Base-by-base conservation (phyloP, 2,329 filamentous ascomycete genomes). In the Botrytis deweyae region DNA sequence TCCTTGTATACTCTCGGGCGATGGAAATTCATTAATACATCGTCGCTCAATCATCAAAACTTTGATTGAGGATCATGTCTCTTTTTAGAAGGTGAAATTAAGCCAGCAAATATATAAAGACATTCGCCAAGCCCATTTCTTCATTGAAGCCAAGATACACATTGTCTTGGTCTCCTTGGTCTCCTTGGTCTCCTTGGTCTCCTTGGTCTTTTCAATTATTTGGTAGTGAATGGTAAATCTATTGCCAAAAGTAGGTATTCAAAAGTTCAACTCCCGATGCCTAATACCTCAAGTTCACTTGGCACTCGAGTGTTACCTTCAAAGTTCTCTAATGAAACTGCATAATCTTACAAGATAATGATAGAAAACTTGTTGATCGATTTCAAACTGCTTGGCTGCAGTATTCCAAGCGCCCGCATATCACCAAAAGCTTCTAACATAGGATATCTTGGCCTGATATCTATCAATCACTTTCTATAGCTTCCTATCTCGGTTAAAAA, bases 131-230 rank as follows among this genome's bases (percentile, higher is more conserved):
- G 67, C 20, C n/a, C 67, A 40, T 20, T 10, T 70, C n/a, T 61
- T n/a, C 33, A 16, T 42, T 38, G 18, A 58, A 25, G 44, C 52
- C 67, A 70, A 70, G 67, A 29, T 36, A 36, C 20, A 70, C 3
- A 61, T 44, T 70, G n/a, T 61, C 67, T 61, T 70, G 67, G 67
- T 18, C 44, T 69, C 29, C 67, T 61, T 70, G 67, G 67, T 18
- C 44, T 69, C 29, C 52, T 69, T 64, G 25, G 40, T 22, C 20
- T 66, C 29, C 67, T 61, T 70, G 67, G 67, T 18, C 44, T 69
- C 29, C 52, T 69, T 64, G 25, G 40, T 22, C 20, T 66, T 65
- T 22, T 33, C 18, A 29, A 40, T 8, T 16, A 0, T 40, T n/a
- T 62, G 36, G 33, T 22, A 62, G 5, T n/a, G 6, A 38, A 40